Conservation (phyloP, 306 rosid genomes). For the Vigna mungo region DNA sequence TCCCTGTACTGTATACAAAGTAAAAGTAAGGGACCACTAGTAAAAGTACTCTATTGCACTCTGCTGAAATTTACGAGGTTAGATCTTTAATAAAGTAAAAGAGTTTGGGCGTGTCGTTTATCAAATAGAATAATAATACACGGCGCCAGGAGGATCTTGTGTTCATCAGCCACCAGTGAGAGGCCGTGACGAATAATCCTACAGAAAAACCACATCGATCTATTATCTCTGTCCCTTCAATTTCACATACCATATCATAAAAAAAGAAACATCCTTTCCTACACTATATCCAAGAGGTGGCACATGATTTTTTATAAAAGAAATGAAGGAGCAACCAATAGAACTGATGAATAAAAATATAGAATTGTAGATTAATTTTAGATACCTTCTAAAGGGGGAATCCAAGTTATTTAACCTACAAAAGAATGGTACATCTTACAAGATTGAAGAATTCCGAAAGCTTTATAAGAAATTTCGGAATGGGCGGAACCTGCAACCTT, state of each 20-base stretch:
- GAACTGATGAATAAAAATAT: conserved; percentile 25
- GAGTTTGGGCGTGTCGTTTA: not conserved
- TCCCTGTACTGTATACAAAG: not conserved
- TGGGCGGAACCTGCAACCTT: conserved; percentile 32
- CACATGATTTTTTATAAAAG: conserved; percentile 11
- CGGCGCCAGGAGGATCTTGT: not conserved
- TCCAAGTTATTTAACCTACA: conserved; percentile 55
- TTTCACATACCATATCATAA: not conserved
- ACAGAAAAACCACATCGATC: not conserved
- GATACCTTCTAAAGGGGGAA: conserved; percentile 35
- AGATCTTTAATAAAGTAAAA: not conserved
- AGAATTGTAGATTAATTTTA: conserved; percentile 37
- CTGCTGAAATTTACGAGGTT: conserved; percentile 1
- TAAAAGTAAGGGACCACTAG: not conserved
- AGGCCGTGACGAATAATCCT: not conserved
- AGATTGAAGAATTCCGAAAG: conserved; percentile 48
- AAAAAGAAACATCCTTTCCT: conserved; percentile 9
- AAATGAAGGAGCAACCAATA: not conserved
- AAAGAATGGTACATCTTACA: conserved; percentile 61
- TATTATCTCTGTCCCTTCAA: not conserved
- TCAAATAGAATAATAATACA: conserved; percentile 17
- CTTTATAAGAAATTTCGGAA: conserved; percentile 34
- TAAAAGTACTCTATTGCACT: not conserved
- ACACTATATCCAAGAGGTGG: not conserved
- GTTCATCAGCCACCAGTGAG: not conserved